These are phyloP conservation scores for Sporisorium graminicola DNA, from an alignment of 1,284 basidiomycete species.

Conservation along the genomic window DNA sequence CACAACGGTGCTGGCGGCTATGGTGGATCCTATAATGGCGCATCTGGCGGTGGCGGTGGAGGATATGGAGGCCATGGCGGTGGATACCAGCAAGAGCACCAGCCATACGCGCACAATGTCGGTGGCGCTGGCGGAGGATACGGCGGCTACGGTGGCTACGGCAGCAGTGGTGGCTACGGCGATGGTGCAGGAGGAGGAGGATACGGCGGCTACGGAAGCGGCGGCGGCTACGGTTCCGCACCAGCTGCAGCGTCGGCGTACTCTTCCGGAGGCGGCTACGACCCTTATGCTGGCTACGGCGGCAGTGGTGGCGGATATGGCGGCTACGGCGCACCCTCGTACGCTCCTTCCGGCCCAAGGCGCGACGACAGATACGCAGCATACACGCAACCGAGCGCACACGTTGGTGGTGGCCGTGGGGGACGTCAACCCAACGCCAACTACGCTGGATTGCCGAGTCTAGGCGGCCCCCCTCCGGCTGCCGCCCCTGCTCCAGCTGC, in stretches of 20 bases:
- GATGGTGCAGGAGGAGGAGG: conserved; percentile 25
- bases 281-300: conserved; percentile 20
- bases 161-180: conserved; percentile 19
- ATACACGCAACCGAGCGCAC: conserved; percentile 21
- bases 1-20: conserved; percentile 7
- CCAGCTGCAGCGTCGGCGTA: background rate
- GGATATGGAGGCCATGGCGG: conserved; percentile 33
- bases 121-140: conserved; percentile 12
- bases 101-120: conserved; percentile 5
- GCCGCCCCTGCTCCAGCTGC: background rate
- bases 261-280: conserved; percentile 25
- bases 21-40: conserved; percentile 21
- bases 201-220: conserved; percentile 40
- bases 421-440: conserved; percentile 19
- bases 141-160: conserved; percentile 18
- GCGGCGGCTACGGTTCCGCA: conserved; percentile 8
- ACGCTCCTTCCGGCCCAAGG: conserved; percentile 6
- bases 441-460: conserved; percentile 38
- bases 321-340: conserved; percentile 15
- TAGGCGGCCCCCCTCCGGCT: conserved; percentile 22
- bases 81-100: conserved; percentile 13
- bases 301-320: conserved; percentile 7
- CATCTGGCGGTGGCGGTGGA: conserved; percentile 11
- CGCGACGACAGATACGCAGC: conserved; percentile 37
- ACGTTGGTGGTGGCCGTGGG: conserved; percentile 13